Conservation (phyloP, 2,329 filamentous ascomycete genomes). For the Ophiostoma piceae region DNA sequence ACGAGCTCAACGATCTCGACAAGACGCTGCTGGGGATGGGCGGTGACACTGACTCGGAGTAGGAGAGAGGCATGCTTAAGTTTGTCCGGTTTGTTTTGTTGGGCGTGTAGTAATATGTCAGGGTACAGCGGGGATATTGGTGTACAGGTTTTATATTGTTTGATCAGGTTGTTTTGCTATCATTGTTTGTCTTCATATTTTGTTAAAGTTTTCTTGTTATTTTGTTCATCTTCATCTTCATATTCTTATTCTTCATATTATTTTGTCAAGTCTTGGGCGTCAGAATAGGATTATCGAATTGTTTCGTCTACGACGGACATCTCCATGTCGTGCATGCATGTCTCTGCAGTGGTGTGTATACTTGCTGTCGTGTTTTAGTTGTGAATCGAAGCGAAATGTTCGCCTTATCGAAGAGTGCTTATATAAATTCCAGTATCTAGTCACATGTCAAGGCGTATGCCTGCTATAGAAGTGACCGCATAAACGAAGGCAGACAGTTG, state of each 20-base stretch:
- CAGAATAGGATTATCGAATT: not conserved
- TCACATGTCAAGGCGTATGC: too few relatives aligned
- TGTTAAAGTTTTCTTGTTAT: not conserved
- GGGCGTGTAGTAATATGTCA: not conserved
- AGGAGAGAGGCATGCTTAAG: not conserved
- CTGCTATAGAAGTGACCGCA: too few relatives aligned
- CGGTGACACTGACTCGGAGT: constrained; percentile 35
- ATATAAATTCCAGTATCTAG: too few relatives aligned
- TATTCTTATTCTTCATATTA: too few relatives aligned
- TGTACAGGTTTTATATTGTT: not conserved
- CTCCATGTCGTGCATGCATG: not conserved
- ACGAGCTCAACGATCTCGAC: constrained; percentile 40
- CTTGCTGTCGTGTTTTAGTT: too few relatives aligned
- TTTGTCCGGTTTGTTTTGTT: not conserved
- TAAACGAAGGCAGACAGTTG: too few relatives aligned
- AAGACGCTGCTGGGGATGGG: constrained; percentile 36
- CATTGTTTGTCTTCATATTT: not conserved
- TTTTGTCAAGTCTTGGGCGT: not conserved
- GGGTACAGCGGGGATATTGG: constrained; percentile 1
- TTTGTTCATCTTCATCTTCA: too few relatives aligned
- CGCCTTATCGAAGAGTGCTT: too few relatives aligned
- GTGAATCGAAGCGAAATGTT: too few relatives aligned
- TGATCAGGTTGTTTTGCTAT: not conserved
- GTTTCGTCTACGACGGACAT: not conserved
- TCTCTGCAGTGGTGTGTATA: not conserved